phyloP scores from a whole-genome alignment of 2,329 filamentous ascomycete genomes.

The Teratosphaeria epicoccoides region DNA sequence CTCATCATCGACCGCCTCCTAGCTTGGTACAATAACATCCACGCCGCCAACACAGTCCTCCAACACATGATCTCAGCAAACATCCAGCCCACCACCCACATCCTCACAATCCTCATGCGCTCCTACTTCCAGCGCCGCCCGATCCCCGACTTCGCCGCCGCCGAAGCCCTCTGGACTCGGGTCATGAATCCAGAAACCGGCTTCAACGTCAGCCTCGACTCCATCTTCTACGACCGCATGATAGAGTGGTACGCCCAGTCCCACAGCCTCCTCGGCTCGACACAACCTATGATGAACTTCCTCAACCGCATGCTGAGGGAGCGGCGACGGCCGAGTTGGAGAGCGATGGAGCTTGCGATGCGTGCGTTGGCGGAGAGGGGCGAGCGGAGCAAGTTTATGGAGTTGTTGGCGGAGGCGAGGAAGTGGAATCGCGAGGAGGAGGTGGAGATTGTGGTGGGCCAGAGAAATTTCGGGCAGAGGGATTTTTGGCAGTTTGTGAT shows the following conservation, averaged over 20 bases:
- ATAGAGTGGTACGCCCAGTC: conserved; percentile 53
- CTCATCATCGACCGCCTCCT: conserved; percentile 60
- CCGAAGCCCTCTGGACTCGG: conserved; percentile 48
- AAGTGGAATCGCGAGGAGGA: conserved; percentile 17
- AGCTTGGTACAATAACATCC: conserved; percentile 33
- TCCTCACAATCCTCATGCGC: conserved; percentile 64
- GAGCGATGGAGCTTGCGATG: conserved; percentile 29
- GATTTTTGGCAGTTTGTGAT: conserved; percentile 20
- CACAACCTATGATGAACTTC: conserved; percentile 34
- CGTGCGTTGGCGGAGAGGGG: conserved; percentile 27
- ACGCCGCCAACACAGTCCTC: conserved; percentile 50
- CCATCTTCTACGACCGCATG: conserved; percentile 58
- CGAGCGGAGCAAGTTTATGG: conserved; percentile 9
- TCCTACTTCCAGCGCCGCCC: conserved; percentile 50
- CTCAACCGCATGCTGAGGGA: conserved; percentile 29
- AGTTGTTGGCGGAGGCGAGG: conserved; percentile 26
- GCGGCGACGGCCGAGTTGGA: conserved; percentile 34
- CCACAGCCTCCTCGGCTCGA: conserved; percentile 34
- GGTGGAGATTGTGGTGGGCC: conserved; percentile 8
- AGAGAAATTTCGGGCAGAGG: conserved; percentile 14
- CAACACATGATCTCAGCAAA: conserved; percentile 48
- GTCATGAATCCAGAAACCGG: conserved; percentile 27
- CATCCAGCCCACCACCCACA: conserved; percentile 49
- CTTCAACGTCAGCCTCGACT: conserved; percentile 30
- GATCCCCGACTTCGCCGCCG: conserved; percentile 45